Percentiles rank a stretch among this genome's conserved stretches.
Conservation (phyloP, 306 rosid species). For the Citrullus colocynthis region DNA sequence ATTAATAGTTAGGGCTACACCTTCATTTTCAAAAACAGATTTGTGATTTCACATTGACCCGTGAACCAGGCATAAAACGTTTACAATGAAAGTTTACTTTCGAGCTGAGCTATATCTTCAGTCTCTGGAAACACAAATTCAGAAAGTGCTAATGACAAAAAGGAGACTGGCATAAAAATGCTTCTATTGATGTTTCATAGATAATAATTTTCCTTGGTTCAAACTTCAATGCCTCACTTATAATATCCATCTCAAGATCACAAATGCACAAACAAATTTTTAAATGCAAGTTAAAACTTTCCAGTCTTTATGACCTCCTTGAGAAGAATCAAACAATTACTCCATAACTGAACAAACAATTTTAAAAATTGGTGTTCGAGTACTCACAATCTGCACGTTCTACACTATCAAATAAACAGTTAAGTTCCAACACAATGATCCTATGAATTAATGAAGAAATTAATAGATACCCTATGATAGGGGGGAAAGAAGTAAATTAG, state of each 20-base stretch:
- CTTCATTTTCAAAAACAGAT: not conserved
- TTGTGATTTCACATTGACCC: not conserved
- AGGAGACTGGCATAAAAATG: not conserved
- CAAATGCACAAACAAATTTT: not conserved
- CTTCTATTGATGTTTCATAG: not conserved
- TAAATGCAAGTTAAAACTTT: not conserved
- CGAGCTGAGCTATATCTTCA: not conserved
- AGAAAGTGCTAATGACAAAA: not conserved
- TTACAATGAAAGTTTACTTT: not conserved
- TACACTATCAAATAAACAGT: too few relatives aligned
- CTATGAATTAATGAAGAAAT: not conserved
- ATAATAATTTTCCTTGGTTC: not conserved
- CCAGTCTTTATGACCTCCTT: not conserved
- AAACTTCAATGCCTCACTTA: not conserved
- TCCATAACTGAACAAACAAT: not conserved
- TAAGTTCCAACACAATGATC: not conserved
- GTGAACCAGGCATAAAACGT: not conserved
- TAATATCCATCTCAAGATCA: not conserved
- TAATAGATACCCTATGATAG: not conserved
- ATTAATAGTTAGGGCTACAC: not conserved
- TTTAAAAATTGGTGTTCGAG: not conserved
- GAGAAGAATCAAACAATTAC: slow-evolving; percentile 1
- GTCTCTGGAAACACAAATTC: not conserved
- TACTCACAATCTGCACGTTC: not conserved
- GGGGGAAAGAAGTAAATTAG: not conserved